Evolutionary conservation across 805 yeast genomes (phyloP).

Genomic region (Tetrapisispora arboricola): DNA sequence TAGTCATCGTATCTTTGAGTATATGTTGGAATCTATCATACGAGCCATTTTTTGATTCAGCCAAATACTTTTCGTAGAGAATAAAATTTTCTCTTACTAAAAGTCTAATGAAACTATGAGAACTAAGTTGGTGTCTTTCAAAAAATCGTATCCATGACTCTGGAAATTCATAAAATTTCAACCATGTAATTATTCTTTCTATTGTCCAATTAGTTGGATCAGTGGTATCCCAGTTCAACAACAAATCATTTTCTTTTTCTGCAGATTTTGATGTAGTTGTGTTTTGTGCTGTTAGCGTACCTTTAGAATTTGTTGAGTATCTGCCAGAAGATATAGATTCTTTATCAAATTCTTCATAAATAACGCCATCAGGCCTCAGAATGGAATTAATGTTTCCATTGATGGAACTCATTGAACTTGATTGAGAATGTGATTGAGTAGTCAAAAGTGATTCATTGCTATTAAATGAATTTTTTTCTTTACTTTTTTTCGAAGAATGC

Average conservation of each 20-base stretch:
- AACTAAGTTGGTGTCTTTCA: slow-evolving; percentile 44
- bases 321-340: too few species aligned
- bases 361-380: background rate
- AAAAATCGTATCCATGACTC: slow-evolving; percentile 65
- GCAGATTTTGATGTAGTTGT: slow-evolving; percentile 9
- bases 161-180: slow-evolving; percentile 57
- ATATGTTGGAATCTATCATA: slow-evolving; percentile 49
- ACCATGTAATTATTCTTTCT: slow-evolving; percentile 59
- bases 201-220: slow-evolving; percentile 61
- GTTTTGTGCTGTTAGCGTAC: background rate
- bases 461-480: background rate
- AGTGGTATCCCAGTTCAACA: slow-evolving; percentile 39
- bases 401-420: background rate
- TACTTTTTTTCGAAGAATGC: background rate
- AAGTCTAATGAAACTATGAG: slow-evolving; percentile 54
- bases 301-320: background rate
- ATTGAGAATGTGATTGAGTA: background rate
- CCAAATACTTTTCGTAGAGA: slow-evolving; percentile 30
- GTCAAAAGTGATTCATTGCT: background rate
- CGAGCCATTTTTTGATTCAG: slow-evolving; percentile 38
- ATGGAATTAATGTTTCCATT: background rate
- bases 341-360: slow-evolving; percentile 1
- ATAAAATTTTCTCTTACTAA: slow-evolving; percentile 56
- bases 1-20: slow-evolving; percentile 36
- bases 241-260: slow-evolving; percentile 17